These are phyloP conservation scores for Glomus cerebriforme DNA, from an alignment of 192 early-diverging fungal species.

Conservation along the genomic window DNA sequence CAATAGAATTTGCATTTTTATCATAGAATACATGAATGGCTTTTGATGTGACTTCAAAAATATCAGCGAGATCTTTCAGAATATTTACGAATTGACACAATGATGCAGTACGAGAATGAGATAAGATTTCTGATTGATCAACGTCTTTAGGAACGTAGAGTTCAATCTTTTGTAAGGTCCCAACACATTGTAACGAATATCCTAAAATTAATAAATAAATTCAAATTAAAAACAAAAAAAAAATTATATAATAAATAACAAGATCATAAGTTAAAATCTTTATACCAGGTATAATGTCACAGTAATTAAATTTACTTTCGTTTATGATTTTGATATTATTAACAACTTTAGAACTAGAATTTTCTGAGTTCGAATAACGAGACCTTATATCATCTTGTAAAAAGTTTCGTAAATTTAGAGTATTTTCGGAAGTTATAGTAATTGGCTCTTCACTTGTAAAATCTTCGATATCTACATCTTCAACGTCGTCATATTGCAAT, in stretches of 20 bases:
- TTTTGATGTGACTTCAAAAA: constrained; percentile 62
- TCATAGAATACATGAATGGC: constrained; percentile 83
- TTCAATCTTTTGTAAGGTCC: constrained; percentile 39
- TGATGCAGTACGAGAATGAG: constrained; percentile 37
- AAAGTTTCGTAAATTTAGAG: background rate
- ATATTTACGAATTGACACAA: constrained; percentile 47
- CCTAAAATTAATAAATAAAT: background rate
- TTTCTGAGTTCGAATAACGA: constrained; percentile 40
- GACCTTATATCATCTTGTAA: constrained; percentile 30
- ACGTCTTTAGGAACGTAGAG: constrained; percentile 27
- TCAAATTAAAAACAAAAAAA: too few relatives aligned
- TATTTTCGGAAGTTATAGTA: background rate
- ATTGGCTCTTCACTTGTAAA: background rate
- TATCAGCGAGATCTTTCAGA: constrained; percentile 46
- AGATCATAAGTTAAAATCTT: constrained; percentile 1
- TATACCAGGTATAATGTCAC: constrained; percentile 53
- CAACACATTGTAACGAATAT: constrained; percentile 47
- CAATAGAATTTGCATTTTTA: constrained; percentile 64
- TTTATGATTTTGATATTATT: constrained; percentile 13
- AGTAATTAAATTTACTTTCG: constrained; percentile 45
- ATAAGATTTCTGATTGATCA: constrained; percentile 45
- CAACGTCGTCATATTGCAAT: background rate
- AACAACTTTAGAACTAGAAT: constrained; percentile 23
- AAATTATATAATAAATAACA: too few relatives aligned
- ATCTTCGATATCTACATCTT: background rate